Base-by-base conservation (phyloP, 169 alveolate genomes). In the Cryptosporidium meleagridis region DNA sequence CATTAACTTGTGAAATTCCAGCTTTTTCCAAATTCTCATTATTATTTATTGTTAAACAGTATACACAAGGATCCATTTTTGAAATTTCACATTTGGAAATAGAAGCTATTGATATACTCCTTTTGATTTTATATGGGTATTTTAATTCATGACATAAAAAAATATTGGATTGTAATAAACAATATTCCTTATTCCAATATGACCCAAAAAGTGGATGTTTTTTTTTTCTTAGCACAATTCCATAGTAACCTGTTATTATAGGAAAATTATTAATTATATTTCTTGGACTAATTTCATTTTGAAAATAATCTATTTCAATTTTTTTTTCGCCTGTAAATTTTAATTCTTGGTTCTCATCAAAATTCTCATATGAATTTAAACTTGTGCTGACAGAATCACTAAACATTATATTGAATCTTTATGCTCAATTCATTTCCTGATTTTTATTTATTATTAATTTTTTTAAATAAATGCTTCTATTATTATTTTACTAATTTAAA, bases 51-150 rank as follows among this genome's bases (percentile, higher is more conserved):
- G 68, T 26, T 33, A 80, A 45, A 26, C 53, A 80, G 62, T 45
- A 80, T n/a, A 80, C 89, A 80, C 89, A 80, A 26, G 89, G 75
- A 35, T 80, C 89, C 21, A 80, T 80, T 61, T 59, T 44, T 21
- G 89, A 80, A 35, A 51, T 45, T 21, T 80, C 89, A 41, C 89
- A 80, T 59, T 62, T 80, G 14, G 59, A 29, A 23, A 80, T 80
- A 16, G 80, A 41, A 44, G 89, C 89, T 23, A 80, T 37, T 44
- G 89, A 80, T 58, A 80, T 62, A 31, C 89, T 61, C 18, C 62
- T 80, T 26, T 69, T 80, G 10, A 80, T 80, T 21, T 48, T 59
- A 65, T 29, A 80, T 48, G 89, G 89, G 26, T 80, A 80, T 59
- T 80, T 80, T 44, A 80, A 12, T 80, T 80, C 65, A 39, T 80